A percentile compares a stretch with the other conserved stretches of the same genome.
These are phyloP conservation scores for Claviceps paspali DNA, from an alignment of 2,329 filamentous ascomycete species.

Conservation along the genomic window DNA sequence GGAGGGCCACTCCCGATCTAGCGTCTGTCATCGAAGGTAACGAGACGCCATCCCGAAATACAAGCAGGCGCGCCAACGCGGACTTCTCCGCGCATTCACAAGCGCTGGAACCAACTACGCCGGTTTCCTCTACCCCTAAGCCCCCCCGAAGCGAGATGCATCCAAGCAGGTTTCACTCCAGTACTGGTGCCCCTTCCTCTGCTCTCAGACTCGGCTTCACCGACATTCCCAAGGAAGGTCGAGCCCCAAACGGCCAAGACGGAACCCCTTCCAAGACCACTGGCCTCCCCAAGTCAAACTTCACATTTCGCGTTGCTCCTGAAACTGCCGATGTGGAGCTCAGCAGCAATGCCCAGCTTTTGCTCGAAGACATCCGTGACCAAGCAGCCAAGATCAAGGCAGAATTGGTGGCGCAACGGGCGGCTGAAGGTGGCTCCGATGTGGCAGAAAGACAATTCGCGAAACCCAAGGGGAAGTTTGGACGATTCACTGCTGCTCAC, in stretches of 20 bases:
- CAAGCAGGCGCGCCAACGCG: conserved; percentile 9
- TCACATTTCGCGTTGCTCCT: conserved; percentile 54
- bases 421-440: conserved; percentile 31
- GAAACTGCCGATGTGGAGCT: conserved; percentile 35
- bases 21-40: conserved; percentile 29
- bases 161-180: conserved; percentile 66
- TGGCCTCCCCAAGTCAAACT: conserved; percentile 38
- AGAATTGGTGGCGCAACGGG: conserved; percentile 46
- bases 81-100: conserved; percentile 18
- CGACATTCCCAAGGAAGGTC: conserved; percentile 46
- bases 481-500: conserved; percentile 73
- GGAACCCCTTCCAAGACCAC: conserved; percentile 47
- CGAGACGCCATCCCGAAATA: conserved; percentile 19
- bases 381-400: conserved; percentile 58
- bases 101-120: conserved; percentile 35
- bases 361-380: conserved; percentile 54
- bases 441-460: conserved; percentile 53
- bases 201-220: conserved; percentile 71
- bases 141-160: conserved; percentile 77
- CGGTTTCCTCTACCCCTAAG: conserved; percentile 51
- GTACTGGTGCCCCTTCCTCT: conserved; percentile 62
- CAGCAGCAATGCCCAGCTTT: conserved; percentile 42
- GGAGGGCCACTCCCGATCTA: conserved; percentile 20
- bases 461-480: conserved; percentile 59
- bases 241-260: conserved; percentile 16